Evolutionary conservation across 129 eudicot genomes (phyloP), one percentile per base, ranked within the genome.

Genomic region (Lonicera japonica): DNA sequence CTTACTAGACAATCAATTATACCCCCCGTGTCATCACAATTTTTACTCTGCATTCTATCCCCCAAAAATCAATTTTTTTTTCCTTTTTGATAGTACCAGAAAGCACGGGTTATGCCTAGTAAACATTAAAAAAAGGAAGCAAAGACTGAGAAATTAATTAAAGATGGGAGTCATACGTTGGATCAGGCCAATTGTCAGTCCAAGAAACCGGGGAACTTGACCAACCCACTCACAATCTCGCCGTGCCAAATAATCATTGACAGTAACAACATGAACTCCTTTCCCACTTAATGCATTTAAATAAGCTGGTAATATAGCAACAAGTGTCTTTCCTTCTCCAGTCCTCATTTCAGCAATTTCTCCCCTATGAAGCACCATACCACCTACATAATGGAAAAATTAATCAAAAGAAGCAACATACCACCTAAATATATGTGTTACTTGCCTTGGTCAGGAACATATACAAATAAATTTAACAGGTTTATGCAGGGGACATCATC

Each of bases 181-280:
- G 60, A 92, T 85, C 64, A 92, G 89, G 78, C 98, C 98, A 76
- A 92, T 92, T 55, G 86, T 84, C 74, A 92, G 79, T 78, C 98
- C 98, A 56, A 92, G 96, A 78, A 92, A 92, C 22, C 98, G 95
- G 54, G 98, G 96, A 65, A 92, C 98, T 85, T 92, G 98, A 67
- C 98, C 98, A 76, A 92, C 98, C 98, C 98, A 92, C 77, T 92
- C 98, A 76, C 98, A 92, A 61, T 92, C 98, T 58, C 96, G 76
- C 69, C 98, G 83, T 43, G 98, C 98, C 74, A 92, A 80, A 80
- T 92, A 92, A 73, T 92, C 98, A 72, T 92, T 92, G 34, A 92
- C 96, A 17, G 98, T 92, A 70, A 92, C 96, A 67, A 87, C 83
- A 64, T 92, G 95, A 62, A 92, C 96, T 62, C 98, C 98, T 77